A percentile compares a stretch with the other conserved stretches of the same genome.
These are phyloP conservation scores for Amoebophrya sp. DNA, from an alignment of 169 alveolate genomes.

Conservation along the genomic window DNA sequence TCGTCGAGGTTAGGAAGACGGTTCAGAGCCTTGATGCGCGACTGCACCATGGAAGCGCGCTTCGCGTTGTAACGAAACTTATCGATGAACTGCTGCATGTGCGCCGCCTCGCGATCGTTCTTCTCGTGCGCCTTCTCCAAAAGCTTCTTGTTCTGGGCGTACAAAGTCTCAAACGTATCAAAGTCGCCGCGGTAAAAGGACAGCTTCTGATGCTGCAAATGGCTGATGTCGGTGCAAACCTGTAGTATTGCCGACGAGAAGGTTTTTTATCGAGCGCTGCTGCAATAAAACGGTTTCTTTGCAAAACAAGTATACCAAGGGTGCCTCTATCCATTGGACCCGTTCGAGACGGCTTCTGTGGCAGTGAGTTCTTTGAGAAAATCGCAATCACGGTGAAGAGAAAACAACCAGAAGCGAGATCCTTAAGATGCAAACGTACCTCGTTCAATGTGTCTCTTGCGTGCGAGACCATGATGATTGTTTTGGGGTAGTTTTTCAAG, in stretches of 20 bases:
- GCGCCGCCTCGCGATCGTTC: slow-evolving; percentile 63
- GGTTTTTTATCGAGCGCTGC: too few relatives aligned
- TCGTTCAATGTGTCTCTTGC: slow-evolving; percentile 83
- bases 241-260: too few relatives aligned
- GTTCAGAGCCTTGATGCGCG: slow-evolving; percentile 76
- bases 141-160: slow-evolving; percentile 57
- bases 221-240: slow-evolving; percentile 76
- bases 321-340: too few relatives aligned
- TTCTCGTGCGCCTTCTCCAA: slow-evolving; percentile 63
- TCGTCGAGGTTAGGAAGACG: slow-evolving; percentile 75
- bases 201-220: slow-evolving; percentile 60
- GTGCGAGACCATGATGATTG: slow-evolving; percentile 84
- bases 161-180: slow-evolving; percentile 72
- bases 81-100: slow-evolving; percentile 82
- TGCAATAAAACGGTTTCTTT: too few relatives aligned
- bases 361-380: too few relatives aligned
- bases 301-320: too few relatives aligned
- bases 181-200: slow-evolving; percentile 81
- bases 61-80: slow-evolving; percentile 79
- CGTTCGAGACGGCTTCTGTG: too few relatives aligned
- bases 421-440: too few relatives aligned
- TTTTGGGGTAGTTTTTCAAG: slow-evolving; percentile 62
- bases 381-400: too few relatives aligned
- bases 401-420: too few relatives aligned
- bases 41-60: slow-evolving; percentile 60